Conservation (phyloP, 2,329 filamentous ascomycete species). For the Fusarium veterinarium region DNA sequence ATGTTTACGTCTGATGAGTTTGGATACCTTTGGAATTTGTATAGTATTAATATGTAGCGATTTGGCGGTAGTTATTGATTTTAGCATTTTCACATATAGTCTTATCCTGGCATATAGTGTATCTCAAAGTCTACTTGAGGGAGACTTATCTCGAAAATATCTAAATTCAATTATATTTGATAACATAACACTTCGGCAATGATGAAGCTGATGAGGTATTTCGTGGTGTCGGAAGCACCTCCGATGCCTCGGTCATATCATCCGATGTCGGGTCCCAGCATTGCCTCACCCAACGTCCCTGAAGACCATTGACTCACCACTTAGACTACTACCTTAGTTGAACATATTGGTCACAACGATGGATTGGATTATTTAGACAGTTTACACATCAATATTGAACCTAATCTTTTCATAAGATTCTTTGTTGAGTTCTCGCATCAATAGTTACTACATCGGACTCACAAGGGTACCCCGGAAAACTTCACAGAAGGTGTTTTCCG, state of each 20-base stretch:
- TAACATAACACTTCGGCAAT: not conserved
- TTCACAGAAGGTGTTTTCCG: not conserved
- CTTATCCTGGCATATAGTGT: not conserved
- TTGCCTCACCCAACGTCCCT: not conserved
- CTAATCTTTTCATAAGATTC: not conserved
- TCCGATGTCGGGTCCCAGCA: slow-evolving; percentile 14
- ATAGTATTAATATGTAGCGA: not conserved
- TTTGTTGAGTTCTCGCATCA: not conserved
- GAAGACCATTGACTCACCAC: not conserved
- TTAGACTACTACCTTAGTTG: not conserved
- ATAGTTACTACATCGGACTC: not conserved
- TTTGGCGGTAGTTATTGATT: not conserved
- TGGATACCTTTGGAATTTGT: slow-evolving; percentile 18
- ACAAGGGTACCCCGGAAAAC: not conserved
- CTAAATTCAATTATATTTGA: not conserved
- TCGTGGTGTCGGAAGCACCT: slow-evolving; percentile 1
- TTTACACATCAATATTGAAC: not conserved
- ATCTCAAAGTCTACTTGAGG: too few relatives aligned
- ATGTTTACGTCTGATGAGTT: not conserved
- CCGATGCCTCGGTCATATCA: slow-evolving; percentile 13
- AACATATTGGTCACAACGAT: too few relatives aligned
- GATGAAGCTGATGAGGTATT: not conserved
- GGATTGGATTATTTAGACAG: not conserved
- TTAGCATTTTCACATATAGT: not conserved
- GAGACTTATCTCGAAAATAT: not conserved